These are phyloP conservation scores for Komagataella populi DNA, from an alignment of 805 yeast species.

Conservation along the genomic window DNA sequence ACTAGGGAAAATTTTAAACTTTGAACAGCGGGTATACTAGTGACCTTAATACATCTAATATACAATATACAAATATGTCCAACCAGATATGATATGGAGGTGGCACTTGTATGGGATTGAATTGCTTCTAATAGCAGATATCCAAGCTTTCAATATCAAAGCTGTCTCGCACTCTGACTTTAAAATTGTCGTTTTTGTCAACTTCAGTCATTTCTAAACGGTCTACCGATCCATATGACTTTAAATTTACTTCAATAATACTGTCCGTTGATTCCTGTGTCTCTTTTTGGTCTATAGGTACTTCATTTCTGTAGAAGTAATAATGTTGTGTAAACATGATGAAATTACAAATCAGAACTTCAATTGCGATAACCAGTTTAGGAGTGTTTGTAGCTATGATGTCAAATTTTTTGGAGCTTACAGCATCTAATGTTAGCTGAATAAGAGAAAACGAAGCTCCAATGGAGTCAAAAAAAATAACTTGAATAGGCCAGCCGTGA, in stretches of 20 bases:
- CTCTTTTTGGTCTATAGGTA: not conserved
- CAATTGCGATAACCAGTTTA: constrained; percentile 15
- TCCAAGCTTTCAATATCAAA: not conserved
- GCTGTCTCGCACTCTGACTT: not conserved
- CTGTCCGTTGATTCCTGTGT: not conserved
- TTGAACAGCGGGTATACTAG: not conserved
- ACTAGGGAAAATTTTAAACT: not conserved
- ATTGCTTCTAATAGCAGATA: no score
- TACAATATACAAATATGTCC: not conserved
- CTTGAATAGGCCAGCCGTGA: constrained; percentile 22
- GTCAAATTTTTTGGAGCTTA: constrained; percentile 9
- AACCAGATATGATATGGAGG: not conserved
- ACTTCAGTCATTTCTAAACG: not conserved
- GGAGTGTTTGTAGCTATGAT: constrained; percentile 18
- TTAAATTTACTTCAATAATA: not conserved
- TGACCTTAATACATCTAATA: not conserved
- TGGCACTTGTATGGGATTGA: no score
- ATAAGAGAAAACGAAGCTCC: constrained; percentile 17
- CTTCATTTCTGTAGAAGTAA: constrained; percentile 5
- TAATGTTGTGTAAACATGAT: constrained; percentile 20
- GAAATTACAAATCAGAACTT: constrained; percentile 15
- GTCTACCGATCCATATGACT: not conserved
- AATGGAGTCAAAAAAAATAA: constrained; percentile 18
- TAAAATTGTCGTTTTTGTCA: not conserved
- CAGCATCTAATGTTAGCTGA: constrained; percentile 18